Percentiles rank a stretch among this genome's conserved stretches.
Conservation (phyloP, 768 basidiomycete species). For the Cantharellus anzutake region DNA sequence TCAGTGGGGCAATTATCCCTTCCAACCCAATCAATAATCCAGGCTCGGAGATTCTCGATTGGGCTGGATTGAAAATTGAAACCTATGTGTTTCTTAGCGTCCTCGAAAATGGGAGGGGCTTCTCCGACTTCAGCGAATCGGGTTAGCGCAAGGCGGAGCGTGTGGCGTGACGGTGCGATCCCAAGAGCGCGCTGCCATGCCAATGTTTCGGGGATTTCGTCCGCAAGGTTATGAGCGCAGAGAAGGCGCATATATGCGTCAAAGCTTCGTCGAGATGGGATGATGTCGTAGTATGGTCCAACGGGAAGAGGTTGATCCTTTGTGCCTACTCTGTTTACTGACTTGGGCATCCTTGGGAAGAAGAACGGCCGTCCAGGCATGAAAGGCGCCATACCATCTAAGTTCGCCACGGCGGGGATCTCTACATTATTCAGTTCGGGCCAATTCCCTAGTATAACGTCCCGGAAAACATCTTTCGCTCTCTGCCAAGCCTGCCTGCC, state of each 20-base stretch:
- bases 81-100: conserved; percentile 1
- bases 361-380: too few relatives aligned
- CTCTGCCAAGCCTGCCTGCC: conserved; percentile 27
- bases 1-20: conserved; percentile 25
- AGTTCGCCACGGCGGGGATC: conserved; percentile 21
- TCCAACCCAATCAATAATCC: conserved; percentile 43
- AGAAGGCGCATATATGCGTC: conserved; percentile 42
- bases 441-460: conserved; percentile 39
- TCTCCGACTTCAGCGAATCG: conserved; percentile 56
- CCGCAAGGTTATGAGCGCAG: conserved; percentile 27
- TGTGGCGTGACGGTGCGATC: conserved; percentile 32
- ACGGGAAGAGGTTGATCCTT: conserved; percentile 3
- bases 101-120: conserved; percentile 38
- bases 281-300: conserved; percentile 21
- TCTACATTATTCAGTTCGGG: conserved; percentile 18
- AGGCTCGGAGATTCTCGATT: conserved; percentile 27
- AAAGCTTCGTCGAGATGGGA: conserved; percentile 34
- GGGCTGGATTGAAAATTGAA: conserved; percentile 18
- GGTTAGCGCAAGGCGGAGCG: conserved; percentile 41
- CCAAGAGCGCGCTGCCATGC: conserved; percentile 54
- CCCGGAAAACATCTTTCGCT: conserved; percentile 33
- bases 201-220: conserved; percentile 45
- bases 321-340: not conserved
- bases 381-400: conserved; percentile 13
- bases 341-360: not conserved